phyloP scores from a whole-genome alignment of 352 stramenopile species.

The Globisporangium perplexum region DNA sequence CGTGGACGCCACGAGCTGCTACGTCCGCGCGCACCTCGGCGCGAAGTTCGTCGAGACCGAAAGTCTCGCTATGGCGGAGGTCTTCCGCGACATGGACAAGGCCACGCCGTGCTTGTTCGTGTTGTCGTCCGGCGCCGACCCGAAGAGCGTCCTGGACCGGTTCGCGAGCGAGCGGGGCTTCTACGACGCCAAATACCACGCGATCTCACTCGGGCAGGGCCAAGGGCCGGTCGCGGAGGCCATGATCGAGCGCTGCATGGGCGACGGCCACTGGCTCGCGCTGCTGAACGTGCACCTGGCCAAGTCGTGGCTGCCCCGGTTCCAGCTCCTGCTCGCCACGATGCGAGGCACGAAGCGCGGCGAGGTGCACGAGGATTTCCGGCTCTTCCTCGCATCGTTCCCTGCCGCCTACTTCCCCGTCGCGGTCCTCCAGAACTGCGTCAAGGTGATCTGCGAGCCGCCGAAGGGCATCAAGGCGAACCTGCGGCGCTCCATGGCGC shows the following conservation, averaged over 20 bases:
- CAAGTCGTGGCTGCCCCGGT: conserved; percentile 65
- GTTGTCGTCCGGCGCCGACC: conserved; percentile 66
- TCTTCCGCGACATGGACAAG: conserved; percentile 54
- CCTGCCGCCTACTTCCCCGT: conserved; percentile 68
- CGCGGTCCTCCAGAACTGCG: conserved; percentile 59
- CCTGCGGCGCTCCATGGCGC: conserved; percentile 55
- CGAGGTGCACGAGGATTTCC: conserved; percentile 50
- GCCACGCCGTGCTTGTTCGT: conserved; percentile 71
- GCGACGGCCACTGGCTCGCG: conserved; percentile 55
- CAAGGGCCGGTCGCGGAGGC: conserved; percentile 64
- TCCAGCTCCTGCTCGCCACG: conserved; percentile 39
- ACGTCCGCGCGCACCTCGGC: conserved; percentile 37
- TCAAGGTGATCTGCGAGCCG: conserved; percentile 79
- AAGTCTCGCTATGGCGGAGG: conserved; percentile 28
- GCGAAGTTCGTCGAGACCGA: conserved; percentile 12
- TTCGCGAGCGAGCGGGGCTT: conserved; percentile 40
- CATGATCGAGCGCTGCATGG: conserved; percentile 42
- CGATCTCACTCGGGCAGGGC: conserved; percentile 73
- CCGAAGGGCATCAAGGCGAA: conserved; percentile 72
- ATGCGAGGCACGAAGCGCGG: conserved; percentile 26
- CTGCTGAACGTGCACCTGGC: conserved; percentile 75
- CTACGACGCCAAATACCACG: conserved; percentile 33
- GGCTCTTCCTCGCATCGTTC: conserved; percentile 66
- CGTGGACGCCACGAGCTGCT: conserved; percentile 24
- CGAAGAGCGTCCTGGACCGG: conserved; percentile 33